Conservation (phyloP, 2,329 filamentous ascomycete species). For the Neofusicoccum umdonicola region DNA sequence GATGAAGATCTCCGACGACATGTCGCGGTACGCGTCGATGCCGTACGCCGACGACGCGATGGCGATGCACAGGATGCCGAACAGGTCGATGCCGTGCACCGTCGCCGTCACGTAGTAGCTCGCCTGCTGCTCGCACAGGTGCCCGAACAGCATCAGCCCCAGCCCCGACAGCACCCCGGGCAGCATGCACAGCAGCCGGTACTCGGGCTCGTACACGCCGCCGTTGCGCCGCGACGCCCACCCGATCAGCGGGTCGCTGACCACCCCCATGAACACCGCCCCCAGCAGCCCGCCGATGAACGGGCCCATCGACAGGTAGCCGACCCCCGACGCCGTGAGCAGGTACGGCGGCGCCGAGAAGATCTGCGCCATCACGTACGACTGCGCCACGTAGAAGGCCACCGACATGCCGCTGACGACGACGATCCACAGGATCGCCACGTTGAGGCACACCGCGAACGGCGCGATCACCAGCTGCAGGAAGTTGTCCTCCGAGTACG, state of each 20-base stretch:
- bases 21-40: constrained; percentile 41
- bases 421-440: constrained; percentile 52
- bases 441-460: constrained; percentile 51
- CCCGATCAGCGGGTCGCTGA: constrained; percentile 23
- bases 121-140: constrained; percentile 23
- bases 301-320: constrained; percentile 42
- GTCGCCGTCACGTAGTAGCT: constrained; percentile 33
- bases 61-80: constrained; percentile 33
- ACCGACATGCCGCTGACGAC: constrained; percentile 45
- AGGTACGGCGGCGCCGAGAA: constrained; percentile 34
- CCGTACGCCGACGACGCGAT: constrained; percentile 36
- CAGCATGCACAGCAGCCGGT: constrained; percentile 19
- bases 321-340: constrained; percentile 46
- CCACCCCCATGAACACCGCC: constrained; percentile 41
- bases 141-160: constrained; percentile 42
- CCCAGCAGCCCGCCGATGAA: constrained; percentile 33
- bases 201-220: constrained; percentile 29
- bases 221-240: constrained; percentile 26
- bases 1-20: constrained; percentile 45
- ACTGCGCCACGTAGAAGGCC: constrained; percentile 44
- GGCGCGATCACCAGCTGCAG: constrained; percentile 43
- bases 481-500: constrained; percentile 37
- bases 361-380: constrained; percentile 46
- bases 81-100: constrained; percentile 34
- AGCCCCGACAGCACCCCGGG: constrained; percentile 26